Percentiles rank a stretch among this genome's conserved stretches.
Evolutionary conservation across 345 rosid species (phyloP).

Genomic region (Cardiospermum halicacabum): DNA sequence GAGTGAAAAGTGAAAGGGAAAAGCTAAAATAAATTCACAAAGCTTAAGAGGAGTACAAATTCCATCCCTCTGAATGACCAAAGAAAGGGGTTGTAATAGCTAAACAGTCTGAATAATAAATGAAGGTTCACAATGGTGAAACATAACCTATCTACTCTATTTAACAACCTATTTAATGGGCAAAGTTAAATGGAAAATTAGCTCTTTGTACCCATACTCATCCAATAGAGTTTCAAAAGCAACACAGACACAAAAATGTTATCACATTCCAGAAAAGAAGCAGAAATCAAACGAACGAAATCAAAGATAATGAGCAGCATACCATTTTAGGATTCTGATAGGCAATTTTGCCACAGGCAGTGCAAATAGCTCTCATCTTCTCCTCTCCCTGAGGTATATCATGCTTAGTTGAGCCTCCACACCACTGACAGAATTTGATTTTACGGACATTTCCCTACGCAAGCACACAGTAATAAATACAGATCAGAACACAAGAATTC

Average conservation of each 20-base stretch:
- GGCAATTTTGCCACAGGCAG: conserved; percentile 64
- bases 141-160: not conserved
- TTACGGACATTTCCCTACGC: conserved; percentile 54
- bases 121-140: not conserved
- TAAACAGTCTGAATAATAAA: not conserved
- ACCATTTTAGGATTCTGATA: conserved; percentile 99
- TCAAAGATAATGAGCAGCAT: conserved; percentile 6
- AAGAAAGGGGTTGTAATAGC: not conserved
- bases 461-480: not conserved
- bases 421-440: conserved; percentile 93
- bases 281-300: not conserved
- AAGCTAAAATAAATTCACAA: not conserved
- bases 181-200: not conserved
- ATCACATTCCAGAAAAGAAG: not conserved
- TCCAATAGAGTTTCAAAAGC: not conserved
- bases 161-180: not conserved
- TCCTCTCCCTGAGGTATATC: conserved; percentile 92
- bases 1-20: not conserved
- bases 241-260: not conserved
- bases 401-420: conserved; percentile 91
- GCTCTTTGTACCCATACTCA: not conserved
- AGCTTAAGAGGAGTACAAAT: not conserved
- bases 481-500: not conserved
- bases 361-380: conserved; percentile 83
- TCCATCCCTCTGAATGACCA: not conserved